phyloP scores from a whole-genome alignment of 2,329 filamentous ascomycete genomes.

The Zymoseptoria brevis region DNA sequence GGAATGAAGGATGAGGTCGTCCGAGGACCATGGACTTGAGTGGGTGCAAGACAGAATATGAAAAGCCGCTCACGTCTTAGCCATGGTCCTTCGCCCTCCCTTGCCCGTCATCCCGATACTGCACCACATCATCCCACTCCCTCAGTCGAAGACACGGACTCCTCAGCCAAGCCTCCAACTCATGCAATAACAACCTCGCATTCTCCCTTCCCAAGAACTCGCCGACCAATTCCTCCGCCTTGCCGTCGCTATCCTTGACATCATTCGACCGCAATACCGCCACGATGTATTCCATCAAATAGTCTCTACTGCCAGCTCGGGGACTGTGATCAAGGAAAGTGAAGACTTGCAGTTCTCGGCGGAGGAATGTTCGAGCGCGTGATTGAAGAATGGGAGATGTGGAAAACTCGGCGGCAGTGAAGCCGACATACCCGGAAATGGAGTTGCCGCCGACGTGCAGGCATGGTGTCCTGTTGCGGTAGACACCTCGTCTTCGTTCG shows the following conservation, averaged over 20 bases:
- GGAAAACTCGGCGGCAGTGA: slow-evolving; percentile 60
- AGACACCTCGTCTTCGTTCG: slow-evolving; percentile 60
- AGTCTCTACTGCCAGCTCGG: slow-evolving; percentile 46
- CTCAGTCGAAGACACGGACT: slow-evolving; percentile 66
- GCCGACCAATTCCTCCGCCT: slow-evolving; percentile 68
- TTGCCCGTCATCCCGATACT: slow-evolving; percentile 46
- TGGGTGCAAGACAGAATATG: too few relatives aligned
- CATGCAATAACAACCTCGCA: slow-evolving; percentile 71
- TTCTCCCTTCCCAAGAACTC: slow-evolving; percentile 72
- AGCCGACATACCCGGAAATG: slow-evolving; percentile 64
- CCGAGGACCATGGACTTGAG: too few relatives aligned
- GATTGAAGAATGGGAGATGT: slow-evolving; percentile 60
- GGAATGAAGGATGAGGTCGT: not conserved
- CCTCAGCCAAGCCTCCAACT: slow-evolving; percentile 71
- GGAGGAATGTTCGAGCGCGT: slow-evolving; percentile 71
- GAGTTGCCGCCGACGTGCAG: slow-evolving; percentile 76
- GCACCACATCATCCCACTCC: slow-evolving; percentile 74
- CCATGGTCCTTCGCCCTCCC: not conserved
- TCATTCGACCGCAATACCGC: slow-evolving; percentile 77
- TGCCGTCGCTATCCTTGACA: slow-evolving; percentile 66
- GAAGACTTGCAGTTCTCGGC: slow-evolving; percentile 78
- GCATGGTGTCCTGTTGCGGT: slow-evolving; percentile 64
- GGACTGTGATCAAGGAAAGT: slow-evolving; percentile 51
- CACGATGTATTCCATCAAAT: slow-evolving; percentile 76
- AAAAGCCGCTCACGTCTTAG: not conserved